phyloP scores from a whole-genome alignment of 2,329 filamentous ascomycete genomes.

The Capronia epimyces region DNA sequence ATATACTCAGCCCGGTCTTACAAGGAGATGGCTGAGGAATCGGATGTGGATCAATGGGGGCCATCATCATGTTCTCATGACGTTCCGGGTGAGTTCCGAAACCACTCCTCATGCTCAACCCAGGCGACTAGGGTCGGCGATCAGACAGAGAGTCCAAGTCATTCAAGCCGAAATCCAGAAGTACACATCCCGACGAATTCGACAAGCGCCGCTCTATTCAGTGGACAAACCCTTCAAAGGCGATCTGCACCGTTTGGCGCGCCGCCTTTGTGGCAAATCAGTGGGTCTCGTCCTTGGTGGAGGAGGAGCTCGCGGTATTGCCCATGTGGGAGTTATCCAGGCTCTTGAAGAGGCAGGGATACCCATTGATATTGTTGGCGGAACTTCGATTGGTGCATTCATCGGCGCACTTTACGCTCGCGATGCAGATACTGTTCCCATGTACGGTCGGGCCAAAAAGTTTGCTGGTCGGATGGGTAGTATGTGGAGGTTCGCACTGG shows the following conservation, averaged over 20 bases:
- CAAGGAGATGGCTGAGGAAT: constrained; percentile 83
- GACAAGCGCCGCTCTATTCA: constrained; percentile 81
- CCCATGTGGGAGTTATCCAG: constrained; percentile 88
- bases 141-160: constrained; percentile 91
- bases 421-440: constrained; percentile 92
- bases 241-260: constrained; percentile 88
- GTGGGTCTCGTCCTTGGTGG: constrained; percentile 91
- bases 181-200: constrained; percentile 89
- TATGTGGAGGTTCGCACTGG: constrained; percentile 96
- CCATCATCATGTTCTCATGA: constrained; percentile 96
- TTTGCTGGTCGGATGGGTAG: constrained; percentile 98
- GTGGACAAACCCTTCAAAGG: constrained; percentile 91
- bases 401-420: constrained; percentile 92
- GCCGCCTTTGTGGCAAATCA: constrained; percentile 85
- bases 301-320: constrained; percentile 84
- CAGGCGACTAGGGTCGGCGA: constrained; percentile 72
- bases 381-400: constrained; percentile 93
- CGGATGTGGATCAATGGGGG: constrained; percentile 97
- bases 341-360: constrained; percentile 95
- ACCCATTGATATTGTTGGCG: constrained; percentile 89
- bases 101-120: constrained; percentile 64
- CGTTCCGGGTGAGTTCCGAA: constrained; percentile 69
- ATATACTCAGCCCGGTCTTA: constrained; percentile 78
- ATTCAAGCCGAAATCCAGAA: constrained; percentile 97
- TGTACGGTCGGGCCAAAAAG: constrained; percentile 95